Evolutionary conservation across 306 rosid species (phyloP).

Genomic region (Aeschynomene evenia): DNA sequence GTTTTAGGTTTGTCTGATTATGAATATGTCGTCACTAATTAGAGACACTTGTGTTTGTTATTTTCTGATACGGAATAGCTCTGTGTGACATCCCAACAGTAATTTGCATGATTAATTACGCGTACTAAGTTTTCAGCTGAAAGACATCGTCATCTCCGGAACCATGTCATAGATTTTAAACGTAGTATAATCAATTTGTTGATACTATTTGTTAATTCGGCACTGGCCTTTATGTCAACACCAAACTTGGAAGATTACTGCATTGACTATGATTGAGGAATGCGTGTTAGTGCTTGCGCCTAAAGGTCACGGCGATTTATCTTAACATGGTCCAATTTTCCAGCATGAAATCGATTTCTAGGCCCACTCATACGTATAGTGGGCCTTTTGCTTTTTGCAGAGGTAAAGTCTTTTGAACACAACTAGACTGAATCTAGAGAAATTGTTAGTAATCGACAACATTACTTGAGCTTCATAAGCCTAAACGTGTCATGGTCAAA

Average conservation of each 20-base stretch:
- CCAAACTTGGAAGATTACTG: neutral
- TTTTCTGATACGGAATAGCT: slow-evolving; percentile 10
- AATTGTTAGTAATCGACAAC: neutral
- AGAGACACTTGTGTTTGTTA: neutral
- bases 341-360: neutral
- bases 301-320: neutral
- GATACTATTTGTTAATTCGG: neutral
- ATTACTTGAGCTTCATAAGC: too few species aligned
- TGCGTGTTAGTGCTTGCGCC: neutral
- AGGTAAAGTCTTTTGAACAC: neutral
- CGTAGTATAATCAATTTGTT: neutral
- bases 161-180: neutral
- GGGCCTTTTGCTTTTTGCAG: neutral
- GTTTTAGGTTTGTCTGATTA: neutral
- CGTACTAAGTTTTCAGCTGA: neutral
- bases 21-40: slow-evolving; percentile 10
- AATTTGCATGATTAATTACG: neutral
- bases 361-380: neutral
- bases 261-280: neutral
- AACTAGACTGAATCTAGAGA: neutral
- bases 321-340: neutral
- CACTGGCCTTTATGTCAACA: neutral
- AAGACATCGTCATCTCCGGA: neutral
- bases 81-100: neutral
- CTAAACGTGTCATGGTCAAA: neutral